Evolutionary conservation across 441 rosid genomes (phyloP), one percentile per base, ranked within the genome.

Genomic region (Eutrema salsugineum): DNA sequence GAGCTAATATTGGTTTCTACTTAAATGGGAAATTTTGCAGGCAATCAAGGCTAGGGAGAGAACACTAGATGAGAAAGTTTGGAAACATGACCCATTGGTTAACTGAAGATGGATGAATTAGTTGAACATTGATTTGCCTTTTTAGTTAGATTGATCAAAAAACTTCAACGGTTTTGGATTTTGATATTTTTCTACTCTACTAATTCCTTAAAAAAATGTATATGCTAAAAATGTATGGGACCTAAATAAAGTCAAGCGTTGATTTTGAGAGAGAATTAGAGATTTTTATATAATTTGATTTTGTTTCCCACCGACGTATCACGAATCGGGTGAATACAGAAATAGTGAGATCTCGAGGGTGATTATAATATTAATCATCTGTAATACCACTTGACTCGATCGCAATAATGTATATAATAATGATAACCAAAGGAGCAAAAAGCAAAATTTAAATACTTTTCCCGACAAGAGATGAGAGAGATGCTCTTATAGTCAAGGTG

Each of bases 1-100:
- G 5, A 17, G 54, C 22, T 67, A 35, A 43, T 40, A 24, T 14
- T 48, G 27, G 4, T 47, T 49, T 35, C 11, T 19, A 22, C 24
- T 12, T 56, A 7, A 44, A 28, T 57, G 65, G 38, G 12, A 57
- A n/a, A 19, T 30, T 30, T 55, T 72, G 69, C 72, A 80, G 86
- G 82, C 75, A 50, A 63, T 42, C 1, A 66, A 70, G 67, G 86
- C 83, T 71, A 80, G 79, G 56, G 77, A 70, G 67, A 80, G 86
- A 79, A 70, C 72, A 39, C 51, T 71, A 36, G 73, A 78, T 48
- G 77, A 79, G 63, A 62, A 69, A 61, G 42, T 9, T 32, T 35
- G 27, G 56, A 56, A 10, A 63, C 50, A 49, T 49, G 72, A 64
- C 28, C 22, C 57, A 14, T 17, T 63, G 10, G 38, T 70, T 50